Base-by-base conservation (phyloP, 192 early-diverging fungal species). In the Chytriomyces sp. region DNA sequence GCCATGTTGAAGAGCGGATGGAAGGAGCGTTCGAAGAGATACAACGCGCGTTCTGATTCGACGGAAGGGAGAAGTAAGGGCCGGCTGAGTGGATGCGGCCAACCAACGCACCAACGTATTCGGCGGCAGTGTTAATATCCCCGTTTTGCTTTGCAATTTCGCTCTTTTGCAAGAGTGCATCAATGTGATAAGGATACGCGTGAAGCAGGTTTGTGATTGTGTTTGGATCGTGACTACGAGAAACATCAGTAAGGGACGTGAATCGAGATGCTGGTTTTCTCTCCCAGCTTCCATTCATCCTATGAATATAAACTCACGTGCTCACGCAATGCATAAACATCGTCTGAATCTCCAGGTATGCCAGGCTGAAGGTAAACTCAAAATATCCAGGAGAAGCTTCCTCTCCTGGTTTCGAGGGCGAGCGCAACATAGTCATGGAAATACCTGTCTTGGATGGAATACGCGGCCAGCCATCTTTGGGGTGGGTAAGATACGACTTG, bases 121-220 rank as follows among this genome's bases (percentile, higher is more conserved):
- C 93, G 4, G 88, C 89, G 0, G 94, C 94, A 64, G 86, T 85
- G 32, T 82, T 75, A 67, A 90, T 84, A 76, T 98, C 93, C 30
- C 92, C 93, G 61, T 89, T 88, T 34, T 96, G 94, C 73, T 91
- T 94, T 30, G 86, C 85, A 33, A 98, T 86, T 72, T 98, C 94
- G 56, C 90, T 91, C 3, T 92, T 71, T 76, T 95, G 94, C 33
- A 96, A 74, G 52, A 96, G 76, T 28, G 89, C 81, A 77, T 95
- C 92, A 38, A 98, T 85, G 75, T 98, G 96, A 73, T 92, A 98
- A 5, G 94, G 96, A 82, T 94, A 83, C 22, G 89, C 82, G 39
- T 86, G 82, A 22, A 89, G 78, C 2, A 96, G 78, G 4, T 81
- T 72, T 28, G 89, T 79, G 28, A 97, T 82, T 5, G 85, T 86